Evolutionary conservation across 2,329 filamentous ascomycete genomes (phyloP).

Genomic region (Celoporthe dispersa): DNA sequence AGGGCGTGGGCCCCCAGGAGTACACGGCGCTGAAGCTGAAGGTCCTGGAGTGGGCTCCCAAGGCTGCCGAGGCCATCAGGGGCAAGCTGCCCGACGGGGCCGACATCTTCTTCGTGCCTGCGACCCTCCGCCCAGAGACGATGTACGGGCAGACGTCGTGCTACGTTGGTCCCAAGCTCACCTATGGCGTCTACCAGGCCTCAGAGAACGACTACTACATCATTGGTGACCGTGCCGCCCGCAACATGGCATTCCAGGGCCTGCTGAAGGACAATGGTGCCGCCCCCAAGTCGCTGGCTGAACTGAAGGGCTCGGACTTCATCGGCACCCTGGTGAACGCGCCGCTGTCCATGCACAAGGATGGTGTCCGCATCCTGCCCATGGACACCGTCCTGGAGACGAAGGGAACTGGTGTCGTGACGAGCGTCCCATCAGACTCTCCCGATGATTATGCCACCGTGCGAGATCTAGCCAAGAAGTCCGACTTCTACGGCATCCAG

Average conservation of each 20-base stretch:
- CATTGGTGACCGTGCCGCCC: constrained; percentile 75
- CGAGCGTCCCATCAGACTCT: constrained; percentile 92
- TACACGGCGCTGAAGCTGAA: constrained; percentile 93
- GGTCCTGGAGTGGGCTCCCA: constrained; percentile 85
- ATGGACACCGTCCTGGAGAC: constrained; percentile 93
- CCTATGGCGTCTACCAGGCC: constrained; percentile 85
- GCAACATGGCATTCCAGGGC: constrained; percentile 96
- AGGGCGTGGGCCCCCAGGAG: constrained; percentile 53
- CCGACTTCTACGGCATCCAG: constrained; percentile 93
- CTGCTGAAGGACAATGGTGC: constrained; percentile 79
- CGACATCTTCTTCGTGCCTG: constrained; percentile 86
- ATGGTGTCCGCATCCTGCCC: constrained; percentile 85
- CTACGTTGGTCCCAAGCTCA: constrained; percentile 89
- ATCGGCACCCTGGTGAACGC: constrained; percentile 89
- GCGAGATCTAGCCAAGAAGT: constrained; percentile 88
- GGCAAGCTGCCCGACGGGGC: constrained; percentile 79
- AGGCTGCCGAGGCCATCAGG: constrained; percentile 71
- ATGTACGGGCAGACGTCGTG: constrained; percentile 99
- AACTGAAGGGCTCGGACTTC: constrained; percentile 77
- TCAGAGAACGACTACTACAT: constrained; percentile 81
- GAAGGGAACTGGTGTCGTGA: constrained; percentile 97
- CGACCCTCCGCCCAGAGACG: constrained; percentile 91
- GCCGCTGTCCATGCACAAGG: constrained; percentile 82
- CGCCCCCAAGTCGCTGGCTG: constrained; percentile 70
- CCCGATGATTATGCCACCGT: constrained; percentile 94